Conservation (phyloP, 805 yeast genomes). For the Torulaspora franciscae region DNA sequence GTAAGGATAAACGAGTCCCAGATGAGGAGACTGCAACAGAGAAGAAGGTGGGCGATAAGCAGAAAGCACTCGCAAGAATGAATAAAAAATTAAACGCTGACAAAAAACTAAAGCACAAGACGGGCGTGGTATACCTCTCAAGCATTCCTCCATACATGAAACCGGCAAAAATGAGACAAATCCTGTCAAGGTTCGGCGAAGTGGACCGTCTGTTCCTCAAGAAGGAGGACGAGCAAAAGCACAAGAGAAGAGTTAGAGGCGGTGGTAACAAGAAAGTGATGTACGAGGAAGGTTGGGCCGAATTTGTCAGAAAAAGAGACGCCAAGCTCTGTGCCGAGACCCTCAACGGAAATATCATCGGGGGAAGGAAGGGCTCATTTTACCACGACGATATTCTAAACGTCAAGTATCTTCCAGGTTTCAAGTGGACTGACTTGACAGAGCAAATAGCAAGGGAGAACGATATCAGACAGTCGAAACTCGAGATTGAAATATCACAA, state of each 20-base stretch:
- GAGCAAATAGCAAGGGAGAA: constrained; percentile 89
- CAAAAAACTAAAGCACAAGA: constrained; percentile 52
- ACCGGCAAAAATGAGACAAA: constrained; percentile 81
- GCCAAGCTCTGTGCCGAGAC: constrained; percentile 87
- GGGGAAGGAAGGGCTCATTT: constrained; percentile 86
- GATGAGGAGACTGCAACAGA: constrained; percentile 20
- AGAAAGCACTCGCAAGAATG: constrained; percentile 23
- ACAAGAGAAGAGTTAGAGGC: constrained; percentile 64
- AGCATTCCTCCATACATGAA: constrained; percentile 96
- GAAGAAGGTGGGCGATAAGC: background rate
- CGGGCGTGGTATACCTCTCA: constrained; percentile 92
- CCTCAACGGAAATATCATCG: constrained; percentile 80
- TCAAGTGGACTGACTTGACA: constrained; percentile 93
- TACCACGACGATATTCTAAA: constrained; percentile 93
- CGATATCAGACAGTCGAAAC: constrained; percentile 80
- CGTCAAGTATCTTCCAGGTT: constrained; percentile 81
- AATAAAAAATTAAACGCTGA: constrained; percentile 38
- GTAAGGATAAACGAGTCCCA: constrained; percentile 6
- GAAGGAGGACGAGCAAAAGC: constrained; percentile 68
- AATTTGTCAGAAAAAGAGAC: constrained; percentile 72
- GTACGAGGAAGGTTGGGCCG: constrained; percentile 97
- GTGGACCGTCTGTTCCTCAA: constrained; percentile 82
- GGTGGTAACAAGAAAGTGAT: constrained; percentile 90
- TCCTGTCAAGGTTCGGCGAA: constrained; percentile 75
- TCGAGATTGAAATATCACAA: constrained; percentile 83